Conservation (phyloP, 2,329 filamentous ascomycete genomes). For the Lecanicillium sp. region DNA sequence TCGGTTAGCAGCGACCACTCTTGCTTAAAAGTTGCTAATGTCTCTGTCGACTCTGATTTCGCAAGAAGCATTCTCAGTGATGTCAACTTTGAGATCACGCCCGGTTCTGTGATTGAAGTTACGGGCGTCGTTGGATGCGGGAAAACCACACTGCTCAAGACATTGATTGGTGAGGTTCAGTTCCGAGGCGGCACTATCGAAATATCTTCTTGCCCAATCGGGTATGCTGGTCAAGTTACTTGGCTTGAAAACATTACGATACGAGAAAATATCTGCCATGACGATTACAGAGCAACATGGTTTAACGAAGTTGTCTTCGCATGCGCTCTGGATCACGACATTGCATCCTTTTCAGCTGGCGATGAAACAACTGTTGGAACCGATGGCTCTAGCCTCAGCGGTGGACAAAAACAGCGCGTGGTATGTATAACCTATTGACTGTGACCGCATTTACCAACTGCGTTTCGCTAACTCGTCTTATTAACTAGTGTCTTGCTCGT, state of each 20-base stretch:
- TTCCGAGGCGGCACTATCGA: neutral
- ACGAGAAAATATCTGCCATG: constrained; percentile 23
- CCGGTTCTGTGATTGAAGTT: neutral
- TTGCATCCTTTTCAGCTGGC: neutral
- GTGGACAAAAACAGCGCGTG: neutral
- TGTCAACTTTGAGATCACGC: neutral
- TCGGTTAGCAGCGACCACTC: neutral
- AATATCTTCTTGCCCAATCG: constrained; percentile 5
- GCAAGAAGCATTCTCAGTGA: neutral
- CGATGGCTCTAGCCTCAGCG: neutral
- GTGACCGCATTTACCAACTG: neutral
- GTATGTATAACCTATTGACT: neutral
- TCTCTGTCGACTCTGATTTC: neutral
- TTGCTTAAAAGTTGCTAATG: neutral
- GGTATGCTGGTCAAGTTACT: constrained; percentile 20
- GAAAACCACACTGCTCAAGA: constrained; percentile 4
- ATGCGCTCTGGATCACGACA: neutral
- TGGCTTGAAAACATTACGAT: constrained; percentile 35
- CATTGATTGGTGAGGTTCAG: neutral
- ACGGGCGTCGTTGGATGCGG: constrained; percentile 2
- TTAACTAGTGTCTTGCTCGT: neutral
- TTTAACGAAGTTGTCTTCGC: neutral
- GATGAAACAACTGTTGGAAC: neutral
- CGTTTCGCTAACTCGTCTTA: too few relatives aligned
- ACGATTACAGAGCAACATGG: neutral